These are phyloP conservation scores for Apophysomyces sp. DNA, from an alignment of 371 early-diverging fungal species.

Conservation along the genomic window DNA sequence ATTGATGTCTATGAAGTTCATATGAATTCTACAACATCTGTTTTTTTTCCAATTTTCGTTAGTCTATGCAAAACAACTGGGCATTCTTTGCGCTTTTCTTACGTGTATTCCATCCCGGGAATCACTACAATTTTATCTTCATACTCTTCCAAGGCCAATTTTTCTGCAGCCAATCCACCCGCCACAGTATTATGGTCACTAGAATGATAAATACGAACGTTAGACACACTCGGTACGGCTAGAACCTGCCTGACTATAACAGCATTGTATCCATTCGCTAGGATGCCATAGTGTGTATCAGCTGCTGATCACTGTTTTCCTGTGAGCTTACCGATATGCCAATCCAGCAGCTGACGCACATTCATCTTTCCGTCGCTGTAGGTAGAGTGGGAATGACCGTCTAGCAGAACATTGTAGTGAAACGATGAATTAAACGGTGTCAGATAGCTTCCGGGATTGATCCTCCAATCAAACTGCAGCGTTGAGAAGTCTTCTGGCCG, in stretches of 20 bases:
- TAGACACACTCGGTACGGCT: background rate
- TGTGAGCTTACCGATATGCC: constrained; percentile 53
- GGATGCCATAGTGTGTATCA: background rate
- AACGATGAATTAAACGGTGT: constrained; percentile 57
- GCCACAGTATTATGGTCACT: constrained; percentile 74
- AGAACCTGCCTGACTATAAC: constrained; percentile 55
- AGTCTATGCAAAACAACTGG: background rate
- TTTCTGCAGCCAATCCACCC: constrained; percentile 67
- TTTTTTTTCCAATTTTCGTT: background rate
- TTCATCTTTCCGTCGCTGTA: constrained; percentile 71
- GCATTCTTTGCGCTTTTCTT: constrained; percentile 8
- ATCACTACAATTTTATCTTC: constrained; percentile 64
- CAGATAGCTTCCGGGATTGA: constrained; percentile 57
- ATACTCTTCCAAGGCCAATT: constrained; percentile 55
- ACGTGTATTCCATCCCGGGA: constrained; percentile 73
- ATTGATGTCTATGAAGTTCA: constrained; percentile 78
- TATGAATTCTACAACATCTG: constrained; percentile 74
- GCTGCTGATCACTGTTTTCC: background rate
- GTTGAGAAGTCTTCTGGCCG: constrained; percentile 29
- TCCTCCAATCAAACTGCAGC: constrained; percentile 57
- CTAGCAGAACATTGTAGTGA: constrained; percentile 64
- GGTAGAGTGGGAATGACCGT: constrained; percentile 72
- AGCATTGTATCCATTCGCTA: constrained; percentile 78
- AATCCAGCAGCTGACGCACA: constrained; percentile 62
- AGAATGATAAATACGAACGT: background rate